These are phyloP conservation scores for Elaeagnus macrophylla DNA, from an alignment of 306 rosid genomes.

Conservation along the genomic window DNA sequence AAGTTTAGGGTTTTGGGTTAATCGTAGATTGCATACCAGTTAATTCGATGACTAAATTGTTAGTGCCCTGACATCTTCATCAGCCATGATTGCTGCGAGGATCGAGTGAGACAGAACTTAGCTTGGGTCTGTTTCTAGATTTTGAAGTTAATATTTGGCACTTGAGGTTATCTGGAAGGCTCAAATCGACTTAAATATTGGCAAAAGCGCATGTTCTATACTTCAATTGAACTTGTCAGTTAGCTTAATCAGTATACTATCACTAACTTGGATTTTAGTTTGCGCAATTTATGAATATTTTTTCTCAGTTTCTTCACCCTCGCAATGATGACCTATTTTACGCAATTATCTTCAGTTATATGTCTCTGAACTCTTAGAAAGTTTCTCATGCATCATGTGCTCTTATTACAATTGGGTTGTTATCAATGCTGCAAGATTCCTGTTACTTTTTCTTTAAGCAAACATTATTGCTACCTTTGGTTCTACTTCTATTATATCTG, in stretches of 20 bases:
- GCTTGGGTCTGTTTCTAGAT: neutral
- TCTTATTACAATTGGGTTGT: neutral
- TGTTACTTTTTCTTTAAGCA: no score
- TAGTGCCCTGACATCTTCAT: neutral
- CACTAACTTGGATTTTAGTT: neutral
- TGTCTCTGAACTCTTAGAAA: neutral
- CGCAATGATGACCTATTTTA: neutral
- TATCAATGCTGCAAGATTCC: neutral
- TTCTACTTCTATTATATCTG: neutral
- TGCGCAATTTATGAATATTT: neutral
- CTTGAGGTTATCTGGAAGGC: neutral
- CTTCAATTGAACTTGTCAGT: neutral
- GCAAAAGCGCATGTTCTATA: neutral
- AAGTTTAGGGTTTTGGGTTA: slow-evolving; percentile 21
- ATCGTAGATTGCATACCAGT: slow-evolving; percentile 1
- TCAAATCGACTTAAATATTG: neutral
- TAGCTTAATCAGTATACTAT: neutral
- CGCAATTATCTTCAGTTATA: neutral
- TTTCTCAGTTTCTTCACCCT: neutral
- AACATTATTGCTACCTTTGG: neutral
- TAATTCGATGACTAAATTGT: neutral
- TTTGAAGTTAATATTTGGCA: neutral
- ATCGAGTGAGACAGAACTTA: neutral
- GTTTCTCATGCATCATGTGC: neutral
- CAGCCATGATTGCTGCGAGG: no score